Evolutionary conservation across 805 yeast species (phyloP).

Genomic region (Henningerozyma blattae): DNA sequence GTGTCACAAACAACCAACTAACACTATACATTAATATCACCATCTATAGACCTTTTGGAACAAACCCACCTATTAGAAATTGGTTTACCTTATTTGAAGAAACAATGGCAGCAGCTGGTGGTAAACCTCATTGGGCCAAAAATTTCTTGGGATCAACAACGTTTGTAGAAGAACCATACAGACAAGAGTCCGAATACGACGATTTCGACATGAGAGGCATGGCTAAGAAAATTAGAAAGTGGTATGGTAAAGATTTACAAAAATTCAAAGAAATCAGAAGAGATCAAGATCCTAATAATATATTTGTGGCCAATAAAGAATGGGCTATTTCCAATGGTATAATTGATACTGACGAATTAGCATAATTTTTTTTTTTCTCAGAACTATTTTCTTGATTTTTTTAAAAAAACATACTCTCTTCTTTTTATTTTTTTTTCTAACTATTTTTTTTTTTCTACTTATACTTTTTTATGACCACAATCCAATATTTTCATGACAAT

Average conservation of each 20-base stretch:
- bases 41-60: constrained; percentile 86
- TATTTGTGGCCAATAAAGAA: constrained; percentile 61
- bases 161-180: constrained; percentile 19
- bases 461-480: too few relatives aligned
- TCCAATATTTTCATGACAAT: too few relatives aligned
- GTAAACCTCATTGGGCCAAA: constrained; percentile 98
- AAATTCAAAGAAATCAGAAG: constrained; percentile 52
- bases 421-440: not conserved
- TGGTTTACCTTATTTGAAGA: constrained; percentile 84
- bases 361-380: too few relatives aligned
- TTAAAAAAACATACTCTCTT: not conserved
- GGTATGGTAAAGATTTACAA: constrained; percentile 68
- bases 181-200: constrained; percentile 29
- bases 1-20: constrained; percentile 55
- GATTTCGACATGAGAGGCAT: constrained; percentile 76
- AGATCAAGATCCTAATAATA: constrained; percentile 67
- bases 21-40: constrained; percentile 88
- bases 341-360: constrained; percentile 20
- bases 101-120: constrained; percentile 64
- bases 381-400: not conserved
- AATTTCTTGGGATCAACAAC: constrained; percentile 60
- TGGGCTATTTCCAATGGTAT: constrained; percentile 83
- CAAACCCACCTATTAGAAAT: constrained; percentile 55
- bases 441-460: too few relatives aligned
- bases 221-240: constrained; percentile 49